Conservation (phyloP, 805 yeast genomes). For the Lipomyces sp. region DNA sequence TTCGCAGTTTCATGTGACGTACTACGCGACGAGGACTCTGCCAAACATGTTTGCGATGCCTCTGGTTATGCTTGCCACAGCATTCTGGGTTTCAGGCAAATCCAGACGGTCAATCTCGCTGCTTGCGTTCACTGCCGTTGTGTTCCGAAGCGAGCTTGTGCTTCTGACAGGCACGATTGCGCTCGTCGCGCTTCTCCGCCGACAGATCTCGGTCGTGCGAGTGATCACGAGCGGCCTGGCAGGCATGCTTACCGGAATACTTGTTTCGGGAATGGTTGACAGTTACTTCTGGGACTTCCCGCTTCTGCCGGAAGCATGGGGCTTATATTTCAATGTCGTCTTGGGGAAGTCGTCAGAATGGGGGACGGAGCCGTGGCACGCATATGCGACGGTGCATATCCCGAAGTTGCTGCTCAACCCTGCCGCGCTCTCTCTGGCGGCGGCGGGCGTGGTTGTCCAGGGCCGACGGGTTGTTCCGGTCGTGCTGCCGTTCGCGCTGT, state of each 20-base stretch:
- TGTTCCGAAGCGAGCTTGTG: constrained; percentile 70
- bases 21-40: constrained; percentile 75
- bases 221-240: constrained; percentile 43
- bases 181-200: constrained; percentile 45
- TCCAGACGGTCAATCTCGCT: constrained; percentile 45
- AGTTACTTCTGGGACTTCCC: constrained; percentile 66
- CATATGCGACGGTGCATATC: constrained; percentile 60
- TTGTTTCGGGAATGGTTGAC: constrained; percentile 54
- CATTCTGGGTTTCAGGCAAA: constrained; percentile 3
- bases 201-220: constrained; percentile 46
- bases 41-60: constrained; percentile 86
- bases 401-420: constrained; percentile 43
- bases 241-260: constrained; percentile 55
- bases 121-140: constrained; percentile 59
- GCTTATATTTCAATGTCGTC: constrained; percentile 73
- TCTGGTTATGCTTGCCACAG: constrained; percentile 35
- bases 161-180: constrained; percentile 48
- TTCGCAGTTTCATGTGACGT: constrained; percentile 76
- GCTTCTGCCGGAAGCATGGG: constrained; percentile 70
- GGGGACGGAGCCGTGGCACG: constrained; percentile 76
- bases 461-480: constrained; percentile 36
- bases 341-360: constrained; percentile 70
- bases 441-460: constrained; percentile 46
- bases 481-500: constrained; percentile 52
- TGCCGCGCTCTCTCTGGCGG: constrained; percentile 39